Conservation (phyloP, 768 basidiomycete genomes). For the Suillus sp. region DNA sequence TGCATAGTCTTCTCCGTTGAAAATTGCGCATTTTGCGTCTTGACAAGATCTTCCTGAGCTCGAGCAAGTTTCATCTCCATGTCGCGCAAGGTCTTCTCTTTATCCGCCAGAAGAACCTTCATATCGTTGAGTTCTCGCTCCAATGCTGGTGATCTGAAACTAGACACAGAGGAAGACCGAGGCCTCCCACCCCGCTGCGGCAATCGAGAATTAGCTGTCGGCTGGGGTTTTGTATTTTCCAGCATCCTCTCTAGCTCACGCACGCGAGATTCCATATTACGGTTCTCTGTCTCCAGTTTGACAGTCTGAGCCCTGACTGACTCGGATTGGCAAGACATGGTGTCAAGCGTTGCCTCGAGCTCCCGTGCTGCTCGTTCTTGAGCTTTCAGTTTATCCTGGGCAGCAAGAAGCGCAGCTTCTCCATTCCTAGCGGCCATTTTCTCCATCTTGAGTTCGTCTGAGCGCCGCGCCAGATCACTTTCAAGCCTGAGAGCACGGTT, state of each 20-base stretch:
- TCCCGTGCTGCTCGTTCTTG: slow-evolving; percentile 53
- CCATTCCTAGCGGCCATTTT: slow-evolving; percentile 54
- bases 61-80: slow-evolving; percentile 51
- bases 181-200: slow-evolving; percentile 43
- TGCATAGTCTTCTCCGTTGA: slow-evolving; percentile 52
- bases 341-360: slow-evolving; percentile 57
- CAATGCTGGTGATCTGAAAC: slow-evolving; percentile 48
- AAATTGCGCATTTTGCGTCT: slow-evolving; percentile 59
- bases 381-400: slow-evolving; percentile 52
- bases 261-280: slow-evolving; percentile 55
- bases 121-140: slow-evolving; percentile 58
- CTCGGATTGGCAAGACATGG: slow-evolving; percentile 55
- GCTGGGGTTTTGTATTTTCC: slow-evolving; percentile 38
- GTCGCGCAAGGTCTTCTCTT: slow-evolving; percentile 44
- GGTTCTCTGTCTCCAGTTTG: slow-evolving; percentile 62
- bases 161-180: slow-evolving; percentile 62
- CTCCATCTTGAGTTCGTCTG: slow-evolving; percentile 61
- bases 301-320: slow-evolving; percentile 41
- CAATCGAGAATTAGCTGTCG: slow-evolving; percentile 30
- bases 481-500: slow-evolving; percentile 59
- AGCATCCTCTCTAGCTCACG: slow-evolving; percentile 55
- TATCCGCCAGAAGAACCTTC: slow-evolving; percentile 45
- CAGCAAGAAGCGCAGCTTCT: slow-evolving; percentile 47
- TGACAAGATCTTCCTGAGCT: slow-evolving; percentile 50
- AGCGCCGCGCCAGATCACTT: slow-evolving; percentile 45